Conservation (phyloP, 129 eudicot genomes). For the Oenanthe sinensis region DNA sequence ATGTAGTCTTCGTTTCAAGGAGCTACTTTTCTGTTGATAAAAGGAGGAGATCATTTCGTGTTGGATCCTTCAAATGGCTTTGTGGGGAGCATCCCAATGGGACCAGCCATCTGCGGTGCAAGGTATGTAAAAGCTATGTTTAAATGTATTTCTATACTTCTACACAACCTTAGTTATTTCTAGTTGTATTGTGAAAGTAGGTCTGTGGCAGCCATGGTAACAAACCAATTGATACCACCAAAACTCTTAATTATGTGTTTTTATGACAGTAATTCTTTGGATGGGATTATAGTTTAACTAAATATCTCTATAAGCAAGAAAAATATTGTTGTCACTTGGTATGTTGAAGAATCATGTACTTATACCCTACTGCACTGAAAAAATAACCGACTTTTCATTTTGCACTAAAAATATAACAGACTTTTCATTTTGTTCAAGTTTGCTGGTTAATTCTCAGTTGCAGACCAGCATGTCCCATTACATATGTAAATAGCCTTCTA, state of each 20-base stretch:
- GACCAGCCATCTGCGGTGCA: slow-evolving; percentile 59
- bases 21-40: slow-evolving; percentile 80
- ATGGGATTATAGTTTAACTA: background rate
- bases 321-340: background rate
- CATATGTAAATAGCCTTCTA: background rate
- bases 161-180: background rate
- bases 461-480: background rate
- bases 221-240: background rate
- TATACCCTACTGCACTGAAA: background rate
- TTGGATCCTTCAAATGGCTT: slow-evolving; percentile 86
- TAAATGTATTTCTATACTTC: background rate
- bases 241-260: background rate
- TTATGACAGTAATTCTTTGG: background rate
- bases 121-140: slow-evolving; percentile 36
- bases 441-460: slow-evolving; percentile 5
- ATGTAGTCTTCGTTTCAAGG: slow-evolving; percentile 85
- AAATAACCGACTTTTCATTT: background rate
- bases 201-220: background rate
- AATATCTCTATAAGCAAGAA: background rate
- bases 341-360: background rate
- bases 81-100: slow-evolving; percentile 45
- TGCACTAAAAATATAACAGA: background rate
- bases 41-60: slow-evolving; percentile 83
- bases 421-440: background rate
- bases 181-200: background rate